Evolutionary conservation across 371 early-diverging fungal species (phyloP), one percentile per base, ranked within the genome.

Genomic region (Blastocladiella emersonii): DNA sequence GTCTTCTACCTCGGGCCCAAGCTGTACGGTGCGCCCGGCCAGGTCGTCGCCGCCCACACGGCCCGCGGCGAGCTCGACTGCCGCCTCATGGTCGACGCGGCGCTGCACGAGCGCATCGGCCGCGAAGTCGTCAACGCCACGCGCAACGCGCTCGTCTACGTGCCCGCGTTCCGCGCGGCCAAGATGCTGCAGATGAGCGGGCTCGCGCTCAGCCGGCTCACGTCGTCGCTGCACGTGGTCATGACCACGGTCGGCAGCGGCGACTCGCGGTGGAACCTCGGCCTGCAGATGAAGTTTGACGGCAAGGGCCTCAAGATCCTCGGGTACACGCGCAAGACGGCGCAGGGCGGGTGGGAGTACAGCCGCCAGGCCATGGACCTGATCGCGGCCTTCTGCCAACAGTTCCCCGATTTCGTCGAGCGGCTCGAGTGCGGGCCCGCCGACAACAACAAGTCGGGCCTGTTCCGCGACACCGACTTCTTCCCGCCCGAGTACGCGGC

Each of bases 261-360:
- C 7, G 77, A 79, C 21, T 79, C 82, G 45, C 78, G 83, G 23
- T 61, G 85, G 62, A 89, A 91, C 63, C 66, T 93, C 27, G 97
- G 95, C 0, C 73, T 97, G 57, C 86, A 83, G 62, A 77, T 95
- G 62, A 95, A 95, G 70, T 93, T 92, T 68, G 95, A 95, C 49
- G 79, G 78, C 34, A 85, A 86, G 68, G 81, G 82, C 57, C 81
- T 83, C 63, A 93, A 93, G 70, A 95, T 90, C 6, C 65, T 89
- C 3, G 95, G 92, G 2, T 93, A 89, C 68, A 80, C 91, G 7
- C 78, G 85, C 56, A 92, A 91, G 68, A 71, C 78, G 4, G 66
- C 66, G 19, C 80, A 77, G 41, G 74, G 71, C 25, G 85, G 84
- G 25, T 97, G 96, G 96, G 90, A 90, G 69, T 95, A 80, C 64